phyloP scores from a whole-genome alignment of 805 yeast genomes.

The Phaffomyces thermotolerans region DNA sequence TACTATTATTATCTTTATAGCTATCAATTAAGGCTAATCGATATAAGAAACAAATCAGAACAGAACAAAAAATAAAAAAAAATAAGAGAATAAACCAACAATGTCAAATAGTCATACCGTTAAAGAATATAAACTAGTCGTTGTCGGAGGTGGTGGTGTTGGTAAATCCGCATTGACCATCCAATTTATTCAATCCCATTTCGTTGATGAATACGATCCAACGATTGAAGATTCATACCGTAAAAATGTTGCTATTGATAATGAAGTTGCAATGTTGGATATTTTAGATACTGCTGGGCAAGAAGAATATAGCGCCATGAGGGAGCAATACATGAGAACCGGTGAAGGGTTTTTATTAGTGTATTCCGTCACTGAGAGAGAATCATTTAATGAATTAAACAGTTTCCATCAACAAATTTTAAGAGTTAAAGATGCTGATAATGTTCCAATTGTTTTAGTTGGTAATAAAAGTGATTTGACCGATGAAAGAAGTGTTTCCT shows the following conservation, averaged over 20 bases:
- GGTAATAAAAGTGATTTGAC: constrained; percentile 78
- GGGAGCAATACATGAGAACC: constrained; percentile 92
- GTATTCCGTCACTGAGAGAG: constrained; percentile 78
- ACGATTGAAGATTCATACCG: constrained; percentile 92
- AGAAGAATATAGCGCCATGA: constrained; percentile 90
- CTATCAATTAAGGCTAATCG: no score
- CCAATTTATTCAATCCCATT: constrained; percentile 88
- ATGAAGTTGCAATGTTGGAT: constrained; percentile 70
- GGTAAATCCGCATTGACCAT: constrained; percentile 96
- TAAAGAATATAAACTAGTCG: constrained; percentile 86
- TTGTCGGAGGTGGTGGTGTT: constrained; percentile 98
- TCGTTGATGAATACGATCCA: constrained; percentile 97
- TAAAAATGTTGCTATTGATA: constrained; percentile 80
- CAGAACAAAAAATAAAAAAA: background rate
- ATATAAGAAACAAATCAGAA: background rate
- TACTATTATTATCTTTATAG: no score
- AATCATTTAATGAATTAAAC: constrained; percentile 77
- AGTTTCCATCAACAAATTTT: constrained; percentile 74
- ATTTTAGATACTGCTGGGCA: constrained; percentile 98
- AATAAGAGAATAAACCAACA: no score
- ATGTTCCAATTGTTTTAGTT: constrained; percentile 72
- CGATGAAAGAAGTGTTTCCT: constrained; percentile 65
- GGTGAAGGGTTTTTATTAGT: constrained; percentile 92
- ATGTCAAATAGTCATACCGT: constrained; percentile 27
- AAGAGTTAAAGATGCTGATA: constrained; percentile 68